Evolutionary conservation across 2,329 filamentous ascomycete genomes (phyloP).

Genomic region (Cladophialophora yegresii): DNA sequence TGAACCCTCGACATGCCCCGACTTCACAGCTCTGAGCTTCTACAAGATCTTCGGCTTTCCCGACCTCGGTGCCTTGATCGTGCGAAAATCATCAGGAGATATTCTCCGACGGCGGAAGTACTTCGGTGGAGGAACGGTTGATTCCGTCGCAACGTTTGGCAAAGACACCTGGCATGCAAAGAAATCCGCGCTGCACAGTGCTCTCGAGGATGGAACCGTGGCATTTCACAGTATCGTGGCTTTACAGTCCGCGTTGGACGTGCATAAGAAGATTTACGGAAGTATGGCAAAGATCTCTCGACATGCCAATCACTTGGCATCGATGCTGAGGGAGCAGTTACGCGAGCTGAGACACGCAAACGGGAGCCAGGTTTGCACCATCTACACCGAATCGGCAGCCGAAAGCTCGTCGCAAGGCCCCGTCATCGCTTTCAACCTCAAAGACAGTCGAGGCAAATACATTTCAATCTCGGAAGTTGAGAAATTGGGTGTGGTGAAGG

Average conservation of each 20-base stretch:
- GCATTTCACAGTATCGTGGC: slow-evolving; percentile 90
- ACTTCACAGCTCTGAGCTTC: slow-evolving; percentile 84
- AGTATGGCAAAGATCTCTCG: slow-evolving; percentile 68
- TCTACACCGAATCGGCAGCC: slow-evolving; percentile 58
- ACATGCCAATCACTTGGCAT: slow-evolving; percentile 69
- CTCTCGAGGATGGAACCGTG: slow-evolving; percentile 86
- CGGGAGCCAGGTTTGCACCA: slow-evolving; percentile 61
- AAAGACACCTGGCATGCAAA: slow-evolving; percentile 80
- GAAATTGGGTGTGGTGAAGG: slow-evolving; percentile 75
- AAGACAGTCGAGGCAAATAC: slow-evolving; percentile 69
- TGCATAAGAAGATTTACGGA: slow-evolving; percentile 69
- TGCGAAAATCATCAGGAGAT: slow-evolving; percentile 68
- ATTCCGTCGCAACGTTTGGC: slow-evolving; percentile 73
- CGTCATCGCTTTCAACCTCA: slow-evolving; percentile 80
- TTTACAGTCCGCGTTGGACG: slow-evolving; percentile 70
- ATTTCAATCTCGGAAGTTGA: slow-evolving; percentile 82
- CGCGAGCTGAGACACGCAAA: slow-evolving; percentile 68
- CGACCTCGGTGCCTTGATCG: slow-evolving; percentile 80
- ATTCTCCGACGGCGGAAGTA: slow-evolving; percentile 70
- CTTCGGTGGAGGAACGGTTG: slow-evolving; percentile 93
- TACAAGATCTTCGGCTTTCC: slow-evolving; percentile 99
- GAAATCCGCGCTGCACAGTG: slow-evolving; percentile 75
- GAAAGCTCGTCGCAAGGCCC: slow-evolving; percentile 61
- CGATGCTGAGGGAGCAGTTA: slow-evolving; percentile 62
- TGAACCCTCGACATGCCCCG: slow-evolving; percentile 63